Conservation (phyloP, 306 rosid genomes). For the Vigna unguiculata region DNA sequence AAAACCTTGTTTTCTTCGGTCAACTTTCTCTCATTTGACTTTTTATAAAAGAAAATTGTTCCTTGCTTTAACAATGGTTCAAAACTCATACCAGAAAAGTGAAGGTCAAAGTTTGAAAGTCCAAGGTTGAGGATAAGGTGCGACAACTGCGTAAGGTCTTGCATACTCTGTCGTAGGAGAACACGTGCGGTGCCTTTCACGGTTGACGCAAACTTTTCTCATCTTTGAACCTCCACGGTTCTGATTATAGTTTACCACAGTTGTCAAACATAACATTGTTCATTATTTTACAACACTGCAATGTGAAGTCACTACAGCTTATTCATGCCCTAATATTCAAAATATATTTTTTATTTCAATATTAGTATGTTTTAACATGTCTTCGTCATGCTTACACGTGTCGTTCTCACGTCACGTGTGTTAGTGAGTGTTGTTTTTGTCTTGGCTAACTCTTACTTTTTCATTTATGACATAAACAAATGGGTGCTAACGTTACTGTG, state of each 20-base stretch:
- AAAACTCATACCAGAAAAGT: conserved; percentile 39
- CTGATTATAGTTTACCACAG: not conserved
- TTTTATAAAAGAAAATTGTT: not conserved
- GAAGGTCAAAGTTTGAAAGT: conserved; percentile 56
- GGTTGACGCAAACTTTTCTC: conserved; percentile 2
- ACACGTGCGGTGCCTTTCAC: conserved; percentile 41
- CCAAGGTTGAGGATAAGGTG: conserved; percentile 36
- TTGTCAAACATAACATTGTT: not conserved
- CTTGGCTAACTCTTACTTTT: not conserved
- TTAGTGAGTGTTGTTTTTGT: not conserved
- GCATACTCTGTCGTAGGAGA: conserved; percentile 8
- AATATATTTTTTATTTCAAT: not conserved
- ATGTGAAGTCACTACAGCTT: not conserved
- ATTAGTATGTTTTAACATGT: not conserved
- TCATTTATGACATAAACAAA: not conserved
- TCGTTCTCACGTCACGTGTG: not conserved
- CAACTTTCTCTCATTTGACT: not conserved
- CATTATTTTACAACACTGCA: not conserved
- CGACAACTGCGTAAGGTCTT: not conserved
- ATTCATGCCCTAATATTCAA: not conserved
- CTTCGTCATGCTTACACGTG: not conserved
- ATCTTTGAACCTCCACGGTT: not conserved
- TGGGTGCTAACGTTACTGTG: not conserved
- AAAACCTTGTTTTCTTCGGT: conserved; percentile 1
- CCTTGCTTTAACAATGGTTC: conserved; percentile 24